These are phyloP conservation scores for Penicillium sp. DNA, from an alignment of 2,329 filamentous ascomycete genomes.

Conservation along the genomic window DNA sequence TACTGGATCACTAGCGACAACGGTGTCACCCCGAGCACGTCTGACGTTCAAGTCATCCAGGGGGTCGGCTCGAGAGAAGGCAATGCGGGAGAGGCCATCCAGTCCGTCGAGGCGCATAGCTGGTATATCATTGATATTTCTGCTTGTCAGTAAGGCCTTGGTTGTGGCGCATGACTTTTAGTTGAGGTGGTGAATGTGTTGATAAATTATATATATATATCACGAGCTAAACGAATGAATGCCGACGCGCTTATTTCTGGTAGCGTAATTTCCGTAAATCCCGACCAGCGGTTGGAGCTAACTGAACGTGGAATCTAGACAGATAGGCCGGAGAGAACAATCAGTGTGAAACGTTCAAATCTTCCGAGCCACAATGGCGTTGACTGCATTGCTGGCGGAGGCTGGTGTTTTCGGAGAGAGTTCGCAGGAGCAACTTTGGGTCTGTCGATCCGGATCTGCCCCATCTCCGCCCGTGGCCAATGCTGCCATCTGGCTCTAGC, in stretches of 20 bases:
- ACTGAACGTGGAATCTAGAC: not conserved
- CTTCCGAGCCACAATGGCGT: not conserved
- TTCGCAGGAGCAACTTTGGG: not conserved
- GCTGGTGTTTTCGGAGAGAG: not conserved
- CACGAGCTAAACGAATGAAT: not conserved
- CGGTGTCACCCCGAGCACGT: constrained; percentile 33
- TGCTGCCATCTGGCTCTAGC: not conserved
- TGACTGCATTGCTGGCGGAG: not conserved
- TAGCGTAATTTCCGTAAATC: not conserved
- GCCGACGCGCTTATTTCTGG: not conserved
- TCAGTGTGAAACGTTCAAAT: not conserved
- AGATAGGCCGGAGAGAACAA: not conserved
- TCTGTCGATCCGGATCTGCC: constrained; percentile 1
- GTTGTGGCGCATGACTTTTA: not conserved
- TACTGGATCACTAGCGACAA: constrained; percentile 46
- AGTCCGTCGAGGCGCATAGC: constrained; percentile 36
- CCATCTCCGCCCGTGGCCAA: not conserved
- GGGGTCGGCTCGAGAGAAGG: constrained; percentile 40
- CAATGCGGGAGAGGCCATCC: constrained; percentile 36
- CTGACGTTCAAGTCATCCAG: constrained; percentile 38
- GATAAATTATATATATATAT: not conserved
- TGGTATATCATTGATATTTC: constrained; percentile 41
- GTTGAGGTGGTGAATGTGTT: not conserved
- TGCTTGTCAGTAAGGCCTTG: constrained; percentile 22
- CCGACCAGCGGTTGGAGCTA: not conserved